Base-by-base conservation (phyloP, 1,284 basidiomycete species). In the Psilocybe mexicana region DNA sequence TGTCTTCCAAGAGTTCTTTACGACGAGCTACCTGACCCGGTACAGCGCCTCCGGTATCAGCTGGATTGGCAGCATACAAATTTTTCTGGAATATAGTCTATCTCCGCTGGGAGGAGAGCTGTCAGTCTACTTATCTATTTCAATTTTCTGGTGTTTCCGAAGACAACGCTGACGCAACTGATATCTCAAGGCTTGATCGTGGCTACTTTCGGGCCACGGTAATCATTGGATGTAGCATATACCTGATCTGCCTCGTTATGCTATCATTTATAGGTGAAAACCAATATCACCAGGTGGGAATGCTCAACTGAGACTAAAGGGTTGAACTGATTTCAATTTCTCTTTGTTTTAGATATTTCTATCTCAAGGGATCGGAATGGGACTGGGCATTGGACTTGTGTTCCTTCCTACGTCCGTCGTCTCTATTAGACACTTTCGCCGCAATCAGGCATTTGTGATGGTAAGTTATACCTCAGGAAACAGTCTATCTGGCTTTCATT, bases 11-110 rank as follows among this genome's bases (percentile, higher is more conserved):
- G 57, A 54, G 5, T 58, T 54, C 24, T 58, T 54, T 14, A 43
- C 46, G 18, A 49, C 46, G 1, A 38, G 52, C 5, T 58, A 42
- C 18, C 33, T 58, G 3, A 38, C 52, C 1, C 43, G 38, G 18
- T 43, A 54, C 38, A 54, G 51, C 6, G 52, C 46, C 12, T 58
- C 57, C 26, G 26, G 46, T 35, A 59, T 59, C 7, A 59, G 53
- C 28, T 59, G 57, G 57, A 59, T 59, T 12, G 57, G 57, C 10
- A 48, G 57, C 30, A 47, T 55, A 2, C 57, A 59, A 33, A 40
- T 59, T 8, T 55, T 55, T 14, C 10, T 59, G 28, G 53, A 45
- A 12, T 51, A 54, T 12, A 36, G 40, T 23, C 12, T 59, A 28
- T 53, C 52, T 33, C 14, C 43, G 8, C n/a, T 55, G 23, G 52